Evolutionary conservation across 2,329 filamentous ascomycete genomes (phyloP), one percentile per base, ranked within the genome.

Genomic region (Orbilia brochopaga): DNA sequence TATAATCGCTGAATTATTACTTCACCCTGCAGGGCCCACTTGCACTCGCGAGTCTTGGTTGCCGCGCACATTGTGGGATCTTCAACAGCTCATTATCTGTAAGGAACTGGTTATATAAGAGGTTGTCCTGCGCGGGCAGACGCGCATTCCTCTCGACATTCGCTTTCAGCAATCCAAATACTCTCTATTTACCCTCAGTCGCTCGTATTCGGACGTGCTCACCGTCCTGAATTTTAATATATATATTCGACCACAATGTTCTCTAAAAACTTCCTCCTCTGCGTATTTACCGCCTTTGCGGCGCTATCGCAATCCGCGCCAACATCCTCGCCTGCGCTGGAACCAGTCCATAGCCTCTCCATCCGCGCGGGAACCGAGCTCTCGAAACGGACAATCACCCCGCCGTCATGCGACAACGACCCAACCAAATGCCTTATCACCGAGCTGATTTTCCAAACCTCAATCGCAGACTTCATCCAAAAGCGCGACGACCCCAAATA

Each of bases 401-500:
- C 35, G 8, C 30, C 54, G 42, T 21, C 59, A 17, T 70, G 66
- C 32, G 51, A 2, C 21, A 24, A n/a, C 13, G 35, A 57, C n/a
- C n/a, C n/a, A 8, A n/a, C 24, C 6, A 19, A 72, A 27, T 72
- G 67, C 30, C 23, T 44, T 11, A 72, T 60, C 13, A 52, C 59
- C 27, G 46, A 24, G 1, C 30, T 55, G 5, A 56, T 72, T 3
- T 72, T 72, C 48, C 17, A 17, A 2, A 55, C 30, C 24, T 13
- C 23, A 1, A 15, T 63, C 6, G 23, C 15, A 1, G 48, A 54
- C 1, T 70, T 70, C 32, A 42, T 70, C 19, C 52, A 54, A 10
- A 27, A 40, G 11, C 37, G 37, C 8, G 24, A 63, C 35, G 57
- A n/a, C n/a, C n/a, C n/a, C n/a, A n/a, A n/a, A n/a, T n/a, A n/a